Base-by-base conservation (phyloP, 148 eudicot genomes). In the Camellia granthamiana region DNA sequence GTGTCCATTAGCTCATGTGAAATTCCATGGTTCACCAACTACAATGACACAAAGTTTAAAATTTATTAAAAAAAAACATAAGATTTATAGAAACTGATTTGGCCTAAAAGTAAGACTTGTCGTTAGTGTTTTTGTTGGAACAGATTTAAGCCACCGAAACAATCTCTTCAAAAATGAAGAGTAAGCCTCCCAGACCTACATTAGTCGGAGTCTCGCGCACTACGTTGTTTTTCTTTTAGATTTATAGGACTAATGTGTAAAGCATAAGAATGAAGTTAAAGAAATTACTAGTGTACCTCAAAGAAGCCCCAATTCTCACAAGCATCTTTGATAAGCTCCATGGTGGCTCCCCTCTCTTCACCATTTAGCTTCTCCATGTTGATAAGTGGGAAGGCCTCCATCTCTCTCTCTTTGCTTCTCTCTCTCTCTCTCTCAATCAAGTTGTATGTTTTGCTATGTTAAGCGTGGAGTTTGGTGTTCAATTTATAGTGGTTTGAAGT, bases 21-120 rank as follows among this genome's bases (percentile, higher is more conserved):
- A 65, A 89, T 91, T 54, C 91, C 91, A 85, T 91, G 94, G 75
- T 89, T 89, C 87, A 89, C 86, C 81, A 90, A 43, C 91, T 90
- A 42, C 59, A 23, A 82, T 3, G 23, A 72, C 41, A 64, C 42
- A 7, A 21, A 23, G 30, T 23, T 23, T 23, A 23, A 23, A 23
- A 23, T 23, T 0, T 23, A 23, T 23, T 23, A 23, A 4, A n/a
- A 60, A 18, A 15, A 6, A 23, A 64, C 23, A 23, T 23, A 0
- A 23, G 30, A 23, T 23, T 23, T 23, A 23, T 23, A 23, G 30
- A 23, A 23, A 0, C 30, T 23, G 30, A 0, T 23, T 23, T 23
- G 30, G 30, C 0, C 0, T 23, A 23, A 23, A 23, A 23, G 30
- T 23, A 23, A 23, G 30, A 23, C 30, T 23, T 23, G 30, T 23